Base-by-base conservation (phyloP, 2,329 filamentous ascomycete genomes). In the Arthrinium puccinioides region DNA sequence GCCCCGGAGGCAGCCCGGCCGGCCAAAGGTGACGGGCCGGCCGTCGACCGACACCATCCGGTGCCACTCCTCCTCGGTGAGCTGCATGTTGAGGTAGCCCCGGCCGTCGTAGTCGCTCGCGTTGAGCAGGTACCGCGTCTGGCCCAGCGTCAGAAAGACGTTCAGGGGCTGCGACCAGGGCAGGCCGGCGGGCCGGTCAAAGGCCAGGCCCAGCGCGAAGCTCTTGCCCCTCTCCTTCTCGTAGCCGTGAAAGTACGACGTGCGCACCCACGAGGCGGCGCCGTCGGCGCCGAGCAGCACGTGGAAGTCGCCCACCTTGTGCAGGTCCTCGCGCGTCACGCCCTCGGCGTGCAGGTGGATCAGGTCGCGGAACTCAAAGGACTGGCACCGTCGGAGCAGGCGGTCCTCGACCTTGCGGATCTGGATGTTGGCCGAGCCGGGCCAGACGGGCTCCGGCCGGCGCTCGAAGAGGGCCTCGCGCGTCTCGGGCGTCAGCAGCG, bases 391-490 rank as follows among this genome's bases (percentile, higher is more conserved):
- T n/a, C 11, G 48, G n/a, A 62, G 52, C 15, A 62, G 48, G 6
- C 57, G 45, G 28, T 62, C 57, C 27, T 61, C 58, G n/a, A 61
- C 56, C 46, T 61, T 61, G 29, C 58, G 56, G 36, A 62, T 61
- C 40, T 61, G 57, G 16, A 62, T 56, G 34, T 62, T 62, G 15
- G 55, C 55, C 7, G 56, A 60, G 0, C 52, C 56, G 5, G 59
- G 59, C 59, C 58, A 62, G 0, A 62, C 59, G 1, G 47, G 42
- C 38, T 62, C 59, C 1, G 57, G 55, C 3, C 54, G 46, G 1
- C 54, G 56, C 2, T 50, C 49, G 31, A 59, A 59, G 15, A 61
- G 48, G 0, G 56, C 56, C 7, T 56, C 42, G 10, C 40, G 52
- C 4, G 56, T 53, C 4, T 27, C 39, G 10, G 47, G 38, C 34